These are phyloP conservation scores for Nicotiana tabacum DNA, from an alignment of 257 asterid genomes.

Conservation along the genomic window DNA sequence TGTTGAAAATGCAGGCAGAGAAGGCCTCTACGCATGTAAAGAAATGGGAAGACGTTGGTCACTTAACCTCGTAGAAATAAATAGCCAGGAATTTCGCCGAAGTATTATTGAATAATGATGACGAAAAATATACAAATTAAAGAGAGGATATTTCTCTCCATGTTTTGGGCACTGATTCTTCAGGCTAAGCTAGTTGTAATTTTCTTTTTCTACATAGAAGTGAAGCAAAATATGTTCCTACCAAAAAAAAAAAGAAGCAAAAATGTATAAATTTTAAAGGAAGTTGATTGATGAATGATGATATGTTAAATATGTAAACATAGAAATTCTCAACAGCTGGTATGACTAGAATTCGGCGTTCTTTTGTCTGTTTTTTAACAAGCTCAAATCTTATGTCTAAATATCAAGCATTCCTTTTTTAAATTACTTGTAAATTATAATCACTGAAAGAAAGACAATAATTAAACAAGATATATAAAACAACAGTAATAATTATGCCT, in stretches of 20 bases:
- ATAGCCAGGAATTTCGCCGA: neutral
- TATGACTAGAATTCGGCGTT: too few species aligned
- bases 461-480: too few species aligned
- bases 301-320: neutral
- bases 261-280: neutral
- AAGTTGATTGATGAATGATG: neutral
- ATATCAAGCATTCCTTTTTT: too few species aligned
- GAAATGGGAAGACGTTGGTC: conserved; percentile 10
- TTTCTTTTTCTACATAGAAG: neutral
- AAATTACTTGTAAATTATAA: too few species aligned
- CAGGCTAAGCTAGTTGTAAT: neutral
- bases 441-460: too few species aligned
- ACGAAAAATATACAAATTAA: neutral
- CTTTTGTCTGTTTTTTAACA: too few species aligned
- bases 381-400: too few species aligned
- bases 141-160: neutral
- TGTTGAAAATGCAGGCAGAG: conserved; percentile 7
- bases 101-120: neutral
- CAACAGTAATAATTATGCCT: too few species aligned
- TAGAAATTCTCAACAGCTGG: neutral
- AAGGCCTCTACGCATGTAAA: conserved; percentile 5
- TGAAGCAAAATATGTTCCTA: neutral
- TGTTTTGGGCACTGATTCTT: neutral
- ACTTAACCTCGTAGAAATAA: neutral
- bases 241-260: neutral